Conservation (phyloP, 108 stramenopile species). For the Cyclostephanos tholiformis region DNA sequence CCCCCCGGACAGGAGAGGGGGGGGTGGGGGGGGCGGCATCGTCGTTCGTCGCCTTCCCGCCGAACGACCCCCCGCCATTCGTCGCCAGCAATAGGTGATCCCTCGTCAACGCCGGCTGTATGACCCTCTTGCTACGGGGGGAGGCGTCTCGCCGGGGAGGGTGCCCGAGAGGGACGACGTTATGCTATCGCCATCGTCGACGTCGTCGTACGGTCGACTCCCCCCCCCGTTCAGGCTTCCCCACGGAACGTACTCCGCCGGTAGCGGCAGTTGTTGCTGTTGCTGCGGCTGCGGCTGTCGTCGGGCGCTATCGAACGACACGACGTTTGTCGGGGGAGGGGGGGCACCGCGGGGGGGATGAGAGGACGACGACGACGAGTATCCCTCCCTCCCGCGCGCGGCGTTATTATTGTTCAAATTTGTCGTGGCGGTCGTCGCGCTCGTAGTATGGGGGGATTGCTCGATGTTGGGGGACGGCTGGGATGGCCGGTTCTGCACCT, state of each 20-base stretch:
- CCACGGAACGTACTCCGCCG: neutral
- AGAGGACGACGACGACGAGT: neutral
- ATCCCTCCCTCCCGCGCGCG: too few species aligned
- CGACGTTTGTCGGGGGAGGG: neutral
- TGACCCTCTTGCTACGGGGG: neutral
- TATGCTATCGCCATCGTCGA: conserved; percentile 21
- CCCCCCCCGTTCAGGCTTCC: neutral
- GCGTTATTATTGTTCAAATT: neutral
- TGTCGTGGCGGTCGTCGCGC: neutral
- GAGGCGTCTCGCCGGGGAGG: neutral
- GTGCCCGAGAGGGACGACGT: conserved; percentile 12
- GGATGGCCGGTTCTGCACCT: neutral
- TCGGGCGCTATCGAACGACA: neutral
- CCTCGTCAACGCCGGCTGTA: neutral
- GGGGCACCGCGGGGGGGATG: neutral
- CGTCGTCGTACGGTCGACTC: neutral
- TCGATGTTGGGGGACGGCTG: neutral
- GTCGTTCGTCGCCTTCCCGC: neutral
- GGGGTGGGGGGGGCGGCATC: too few species aligned
- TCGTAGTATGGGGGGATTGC: neutral
- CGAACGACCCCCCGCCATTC: neutral
- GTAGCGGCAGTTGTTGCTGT: neutral
- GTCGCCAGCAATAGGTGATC: neutral
- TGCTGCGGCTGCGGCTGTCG: neutral
- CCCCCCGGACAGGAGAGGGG: too few species aligned